Evolutionary conservation across 768 basidiomycete species (phyloP), one percentile per base, ranked within the genome.

Genomic region (Panus rudis): DNA sequence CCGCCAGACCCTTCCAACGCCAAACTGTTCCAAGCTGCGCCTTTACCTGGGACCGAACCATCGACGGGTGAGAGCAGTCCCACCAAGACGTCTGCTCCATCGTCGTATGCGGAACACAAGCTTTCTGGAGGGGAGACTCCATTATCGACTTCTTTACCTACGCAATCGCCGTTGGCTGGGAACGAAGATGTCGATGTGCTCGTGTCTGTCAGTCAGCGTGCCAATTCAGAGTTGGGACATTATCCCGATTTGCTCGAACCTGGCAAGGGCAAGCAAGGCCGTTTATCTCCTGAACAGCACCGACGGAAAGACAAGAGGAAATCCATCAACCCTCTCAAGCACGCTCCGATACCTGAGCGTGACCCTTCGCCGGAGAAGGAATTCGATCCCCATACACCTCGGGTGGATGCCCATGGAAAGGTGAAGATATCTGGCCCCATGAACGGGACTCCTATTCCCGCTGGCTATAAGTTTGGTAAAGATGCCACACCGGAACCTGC

Each of bases 391-490:
- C 76, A 72, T 49, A 76, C 58, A 22, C 56, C 59, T 2, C 52
- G 73, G 51, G 66, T 64, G 6, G 81, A 84, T 44, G 57, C 60
- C 21, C 71, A 71, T 37, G 70, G 72, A 21, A 85, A 83, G 59
- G 78, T 81, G 38, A 92, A 92, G 64, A 96, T 97, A 39, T 93
- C 91, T 14, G 88, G 79, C 1, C 93, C 92, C 25, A 70, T 92
- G 59, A 82, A 82, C 46, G 91, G 89, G 6, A 77, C 78, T 12
- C 87, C 84, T 32, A 86, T 94, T 27, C 92, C 92, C 4, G 75
- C 78, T 25, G 91, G 91, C 0, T 90, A 84, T 72, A 93, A 92
- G 64, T 97, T 93, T 57, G 90, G 86, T 10, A 92, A 91, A 63
- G 87, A 84, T 28, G 61, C 73, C 35, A 58, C 72, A 13, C 58